These are phyloP conservation scores for Iris pallida DNA, from an alignment of 116 monocot species.

Conservation along the genomic window DNA sequence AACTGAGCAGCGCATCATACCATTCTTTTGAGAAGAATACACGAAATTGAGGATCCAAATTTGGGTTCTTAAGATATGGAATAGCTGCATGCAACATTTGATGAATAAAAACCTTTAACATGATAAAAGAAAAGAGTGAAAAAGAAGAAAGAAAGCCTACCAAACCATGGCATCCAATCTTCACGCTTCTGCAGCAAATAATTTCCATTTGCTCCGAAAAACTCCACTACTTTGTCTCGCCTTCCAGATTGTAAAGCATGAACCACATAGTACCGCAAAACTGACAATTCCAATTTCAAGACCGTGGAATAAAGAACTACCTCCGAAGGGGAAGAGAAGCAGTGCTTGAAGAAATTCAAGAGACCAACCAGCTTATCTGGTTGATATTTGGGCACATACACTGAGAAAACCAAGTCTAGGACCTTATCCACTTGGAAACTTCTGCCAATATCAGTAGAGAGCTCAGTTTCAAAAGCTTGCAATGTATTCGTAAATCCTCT, in stretches of 20 bases:
- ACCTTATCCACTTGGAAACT: constrained; percentile 91
- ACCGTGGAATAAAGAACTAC: constrained; percentile 45
- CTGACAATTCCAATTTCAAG: constrained; percentile 71
- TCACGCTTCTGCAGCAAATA: constrained; percentile 70
- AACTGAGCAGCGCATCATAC: constrained; percentile 77
- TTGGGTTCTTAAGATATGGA: constrained; percentile 89
- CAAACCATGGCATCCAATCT: constrained; percentile 97
- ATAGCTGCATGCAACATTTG: constrained; percentile 53
- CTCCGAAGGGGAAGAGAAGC: constrained; percentile 80
- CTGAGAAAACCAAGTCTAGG: constrained; percentile 77
- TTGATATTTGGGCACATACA: constrained; percentile 78
- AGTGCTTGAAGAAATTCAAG: constrained; percentile 77
- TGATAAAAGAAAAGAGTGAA: not conserved
- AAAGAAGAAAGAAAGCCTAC: constrained; percentile 31
- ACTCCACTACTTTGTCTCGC: constrained; percentile 84
- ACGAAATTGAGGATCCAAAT: constrained; percentile 79
- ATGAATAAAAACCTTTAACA: not conserved
- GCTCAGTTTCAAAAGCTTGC: constrained; percentile 73
- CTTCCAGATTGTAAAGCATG: constrained; percentile 75
- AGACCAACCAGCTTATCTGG: constrained; percentile 65
- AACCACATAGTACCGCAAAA: constrained; percentile 77
- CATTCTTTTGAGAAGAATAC: constrained; percentile 97
- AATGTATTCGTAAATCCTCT: constrained; percentile 86
- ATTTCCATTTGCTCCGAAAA: constrained; percentile 67
- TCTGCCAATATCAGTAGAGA: constrained; percentile 79